Base-by-base conservation (phyloP, 2,329 filamentous ascomycete genomes). In the Basipetospora chlamydospora region DNA sequence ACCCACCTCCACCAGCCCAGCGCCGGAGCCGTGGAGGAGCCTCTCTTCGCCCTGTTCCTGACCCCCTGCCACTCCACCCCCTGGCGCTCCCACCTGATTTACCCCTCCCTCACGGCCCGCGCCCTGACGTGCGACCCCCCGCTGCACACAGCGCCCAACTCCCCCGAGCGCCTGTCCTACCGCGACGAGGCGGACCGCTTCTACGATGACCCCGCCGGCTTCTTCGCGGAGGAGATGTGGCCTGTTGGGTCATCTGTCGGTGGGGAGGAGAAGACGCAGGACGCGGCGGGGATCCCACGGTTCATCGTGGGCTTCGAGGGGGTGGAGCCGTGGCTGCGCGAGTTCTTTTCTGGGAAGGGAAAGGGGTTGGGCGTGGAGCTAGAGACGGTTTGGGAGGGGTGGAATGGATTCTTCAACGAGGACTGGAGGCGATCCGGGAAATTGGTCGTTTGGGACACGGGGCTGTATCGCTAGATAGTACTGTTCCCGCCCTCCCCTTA, bases 51-150 rank as follows among this genome's bases (percentile, higher is more conserved):
- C 23, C 79, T 80, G 15, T 95, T 96, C 59, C 68, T 98, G 17
- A 93, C 87, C 70, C 90, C 90, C 8, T 98, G 90, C 59, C 90
- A 98, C 63, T 83, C 81, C 45, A 96, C 88, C 1, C 88, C 90
- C 3, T 96, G 90, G 88, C 80, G 87, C 48, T 86, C 80, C 12
- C 82, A 92, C 50, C 69, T 96, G 26, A 66, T 92, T 42, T 73
- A 90, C 50, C 73, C 83, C 0, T 60, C 64, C 21, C 74, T 95
- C 37, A 60, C 73, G 40, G 86, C 85, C 4, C 87, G 87, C 65
- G 88, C 87, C 0, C 63, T 96, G 12, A 80, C 81, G 5, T 98
- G 90, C 56, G 87, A 95, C 47, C 90, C 90, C 2, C 90, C 90
- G 0, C 59, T 98, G 10, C 61, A 78, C 47, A 72, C 73, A 0